Conservation (phyloP, 257 asterid genomes). For the Petrea volubilis region DNA sequence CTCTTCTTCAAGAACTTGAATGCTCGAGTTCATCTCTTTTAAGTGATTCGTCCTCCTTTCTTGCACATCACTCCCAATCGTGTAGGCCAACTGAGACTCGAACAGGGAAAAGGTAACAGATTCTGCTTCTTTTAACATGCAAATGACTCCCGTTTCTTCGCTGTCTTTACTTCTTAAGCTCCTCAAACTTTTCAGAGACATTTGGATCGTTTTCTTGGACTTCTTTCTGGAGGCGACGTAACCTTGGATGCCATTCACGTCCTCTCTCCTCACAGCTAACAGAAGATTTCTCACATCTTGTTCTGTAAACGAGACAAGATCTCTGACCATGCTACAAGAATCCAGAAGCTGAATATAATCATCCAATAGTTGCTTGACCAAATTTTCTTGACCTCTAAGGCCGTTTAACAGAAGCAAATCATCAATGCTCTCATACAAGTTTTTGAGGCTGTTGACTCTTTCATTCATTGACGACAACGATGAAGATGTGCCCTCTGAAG, state of each 20-base stretch:
- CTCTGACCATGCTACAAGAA: constrained; percentile 22
- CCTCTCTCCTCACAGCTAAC: constrained; percentile 25
- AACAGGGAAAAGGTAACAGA: constrained; percentile 2
- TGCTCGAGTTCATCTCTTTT: constrained; percentile 21
- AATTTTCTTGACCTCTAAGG: constrained; percentile 17
- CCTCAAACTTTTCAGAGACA: not conserved
- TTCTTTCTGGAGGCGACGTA: constrained; percentile 3
- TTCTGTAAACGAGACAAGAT: constrained; percentile 16
- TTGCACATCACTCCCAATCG: constrained; percentile 22
- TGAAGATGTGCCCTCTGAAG: constrained; percentile 26
- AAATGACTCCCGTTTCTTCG: not conserved
- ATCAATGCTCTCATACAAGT: constrained; percentile 18
- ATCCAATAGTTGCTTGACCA: not conserved
- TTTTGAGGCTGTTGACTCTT: constrained; percentile 25
- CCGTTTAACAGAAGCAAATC: constrained; percentile 20
- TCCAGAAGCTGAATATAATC: constrained; percentile 23
- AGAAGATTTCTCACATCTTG: constrained; percentile 23
- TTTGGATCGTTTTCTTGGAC: constrained; percentile 8
- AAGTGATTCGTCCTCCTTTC: constrained; percentile 24
- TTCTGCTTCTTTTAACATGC: constrained; percentile 15
- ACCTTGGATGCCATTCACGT: not conserved
- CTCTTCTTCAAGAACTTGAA: constrained; percentile 28
- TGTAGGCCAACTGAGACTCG: constrained; percentile 14
- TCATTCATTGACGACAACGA: constrained; percentile 24
- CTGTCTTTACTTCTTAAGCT: not conserved